phyloP scores from a whole-genome alignment of 371 early-diverging fungal genomes.

The Basidiobolus meristosporus region DNA sequence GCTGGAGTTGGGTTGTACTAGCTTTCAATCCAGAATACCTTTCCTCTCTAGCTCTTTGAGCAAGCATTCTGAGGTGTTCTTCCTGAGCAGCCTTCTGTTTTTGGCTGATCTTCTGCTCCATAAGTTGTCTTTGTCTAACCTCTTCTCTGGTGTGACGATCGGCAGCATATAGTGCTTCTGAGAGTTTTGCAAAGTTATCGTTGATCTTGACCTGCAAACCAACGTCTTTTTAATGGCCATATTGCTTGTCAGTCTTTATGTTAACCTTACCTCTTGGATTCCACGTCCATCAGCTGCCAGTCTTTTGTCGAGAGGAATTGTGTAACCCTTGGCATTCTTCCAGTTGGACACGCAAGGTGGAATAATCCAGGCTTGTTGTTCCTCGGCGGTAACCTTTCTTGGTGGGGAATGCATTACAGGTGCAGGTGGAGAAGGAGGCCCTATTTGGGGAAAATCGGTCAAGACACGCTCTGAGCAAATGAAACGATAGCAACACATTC shows the following conservation, averaged over 20 bases:
- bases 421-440: constrained; percentile 82
- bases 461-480: neutral
- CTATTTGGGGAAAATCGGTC: constrained; percentile 1
- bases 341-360: constrained; percentile 96
- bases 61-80: constrained; percentile 66
- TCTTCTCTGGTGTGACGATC: constrained; percentile 89
- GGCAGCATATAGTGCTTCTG: constrained; percentile 85
- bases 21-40: constrained; percentile 13
- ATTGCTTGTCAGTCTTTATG: too few relatives aligned
- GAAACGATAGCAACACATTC: neutral
- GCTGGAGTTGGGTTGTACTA: neutral
- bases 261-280: constrained; percentile 61
- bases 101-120: constrained; percentile 81
- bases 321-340: constrained; percentile 97
- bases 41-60: constrained; percentile 85
- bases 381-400: constrained; percentile 82
- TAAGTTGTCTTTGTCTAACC: constrained; percentile 67
- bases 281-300: constrained; percentile 94
- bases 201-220: constrained; percentile 40
- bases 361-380: constrained; percentile 88
- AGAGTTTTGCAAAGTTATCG: constrained; percentile 87
- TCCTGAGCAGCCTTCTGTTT: constrained; percentile 90
- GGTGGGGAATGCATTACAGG: constrained; percentile 96
- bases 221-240: neutral
- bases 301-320: constrained; percentile 94